These are phyloP conservation scores for Penicillium samsonianum DNA, from an alignment of 495 filamentous ascomycete species.

Conservation along the genomic window DNA sequence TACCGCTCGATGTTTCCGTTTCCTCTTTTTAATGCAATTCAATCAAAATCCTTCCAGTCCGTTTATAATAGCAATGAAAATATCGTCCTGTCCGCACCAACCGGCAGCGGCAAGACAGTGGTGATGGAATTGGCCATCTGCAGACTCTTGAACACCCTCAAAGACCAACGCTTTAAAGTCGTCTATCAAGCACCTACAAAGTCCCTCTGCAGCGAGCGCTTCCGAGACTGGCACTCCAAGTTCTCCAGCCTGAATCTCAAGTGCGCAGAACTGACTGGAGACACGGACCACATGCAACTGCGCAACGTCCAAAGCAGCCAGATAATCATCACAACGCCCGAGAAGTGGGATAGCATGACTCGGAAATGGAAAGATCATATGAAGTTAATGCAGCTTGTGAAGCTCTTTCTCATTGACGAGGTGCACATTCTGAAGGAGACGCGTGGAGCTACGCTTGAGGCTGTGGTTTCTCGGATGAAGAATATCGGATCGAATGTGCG, in stretches of 20 bases:
- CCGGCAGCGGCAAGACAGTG: constrained; percentile 91
- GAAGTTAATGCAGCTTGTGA: constrained; percentile 79
- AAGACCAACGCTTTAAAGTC: constrained; percentile 78
- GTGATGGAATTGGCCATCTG: constrained; percentile 93
- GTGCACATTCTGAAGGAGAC: constrained; percentile 92
- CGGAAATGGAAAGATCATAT: constrained; percentile 92
- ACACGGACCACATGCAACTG: constrained; percentile 77
- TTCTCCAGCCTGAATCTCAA: constrained; percentile 72
- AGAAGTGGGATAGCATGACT: constrained; percentile 99
- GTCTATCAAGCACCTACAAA: constrained; percentile 96
- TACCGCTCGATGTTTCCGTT: constrained; percentile 78
- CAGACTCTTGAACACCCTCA: constrained; percentile 62
- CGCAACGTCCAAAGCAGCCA: constrained; percentile 74
- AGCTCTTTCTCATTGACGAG: constrained; percentile 93
- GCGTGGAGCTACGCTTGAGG: constrained; percentile 88
- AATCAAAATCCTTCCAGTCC: constrained; percentile 79
- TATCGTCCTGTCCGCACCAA: constrained; percentile 85
- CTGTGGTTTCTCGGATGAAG: constrained; percentile 97
- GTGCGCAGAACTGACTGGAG: constrained; percentile 89
- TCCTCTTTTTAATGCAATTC: constrained; percentile 84
- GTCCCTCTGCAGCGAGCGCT: constrained; percentile 82
- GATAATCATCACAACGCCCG: constrained; percentile 94
- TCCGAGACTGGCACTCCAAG: constrained; percentile 82
- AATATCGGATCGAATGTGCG: constrained; percentile 82
- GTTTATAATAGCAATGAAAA: constrained; percentile 79